phyloP scores from a whole-genome alignment of 768 basidiomycete genomes.

The Polyporus arcularius region DNA sequence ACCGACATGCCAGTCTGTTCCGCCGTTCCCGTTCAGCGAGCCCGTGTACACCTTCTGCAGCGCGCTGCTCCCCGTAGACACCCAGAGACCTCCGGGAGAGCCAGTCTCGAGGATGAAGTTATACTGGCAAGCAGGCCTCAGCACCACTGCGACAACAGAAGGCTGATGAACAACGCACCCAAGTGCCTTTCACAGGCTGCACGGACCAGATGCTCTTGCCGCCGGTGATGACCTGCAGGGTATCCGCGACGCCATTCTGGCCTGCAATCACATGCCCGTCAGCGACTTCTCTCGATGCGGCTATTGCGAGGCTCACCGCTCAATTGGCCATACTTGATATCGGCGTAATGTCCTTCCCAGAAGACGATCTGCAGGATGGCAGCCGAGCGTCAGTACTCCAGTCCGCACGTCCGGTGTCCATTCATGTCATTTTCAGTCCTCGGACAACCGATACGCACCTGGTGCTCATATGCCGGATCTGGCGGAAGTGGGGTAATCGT shows the following conservation, averaged over 20 bases:
- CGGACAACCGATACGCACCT: neutral
- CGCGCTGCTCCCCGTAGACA: constrained; percentile 23
- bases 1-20: constrained; percentile 27
- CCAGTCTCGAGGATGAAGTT: constrained; percentile 25
- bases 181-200: constrained; percentile 23
- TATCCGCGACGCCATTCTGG: constrained; percentile 24
- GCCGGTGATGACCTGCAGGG: constrained; percentile 26
- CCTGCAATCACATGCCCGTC: neutral
- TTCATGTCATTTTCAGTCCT: no score
- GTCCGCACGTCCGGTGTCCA: no score
- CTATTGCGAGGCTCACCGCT: constrained; percentile 8
- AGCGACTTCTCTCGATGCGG: neutral
- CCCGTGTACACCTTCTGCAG: constrained; percentile 24
- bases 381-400: neutral
- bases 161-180: constrained; percentile 13
- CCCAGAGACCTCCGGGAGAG: constrained; percentile 28
- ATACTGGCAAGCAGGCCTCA: constrained; percentile 8
- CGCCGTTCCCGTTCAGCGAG: constrained; percentile 23
- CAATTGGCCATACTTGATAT: constrained; percentile 25
- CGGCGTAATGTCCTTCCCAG: constrained; percentile 26
- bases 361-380: constrained; percentile 20
- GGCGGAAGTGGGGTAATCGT: no score
- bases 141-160: neutral
- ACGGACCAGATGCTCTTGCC: constrained; percentile 27
- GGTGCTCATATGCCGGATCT: constrained; percentile 26